Evolutionary conservation across 2,329 filamentous ascomycete species (phyloP), one percentile per base, ranked within the genome.

Genomic region (Aspergillus sp.): DNA sequence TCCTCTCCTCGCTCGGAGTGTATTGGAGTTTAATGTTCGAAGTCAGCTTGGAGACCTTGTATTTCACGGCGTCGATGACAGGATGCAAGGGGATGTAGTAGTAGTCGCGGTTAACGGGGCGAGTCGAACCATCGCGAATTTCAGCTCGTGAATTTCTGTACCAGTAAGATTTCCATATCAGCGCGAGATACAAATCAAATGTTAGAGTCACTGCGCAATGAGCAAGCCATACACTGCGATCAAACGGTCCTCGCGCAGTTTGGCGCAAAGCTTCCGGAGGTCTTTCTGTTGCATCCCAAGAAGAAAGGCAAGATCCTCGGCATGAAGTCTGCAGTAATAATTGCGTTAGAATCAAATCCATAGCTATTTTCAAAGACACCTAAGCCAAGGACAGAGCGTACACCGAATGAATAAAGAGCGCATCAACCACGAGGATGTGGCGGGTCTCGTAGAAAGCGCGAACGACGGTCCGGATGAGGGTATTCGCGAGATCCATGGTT

Each of bases 21-120:
- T 88, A 87, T 45, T 88, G 84, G 11, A 85, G 83, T 68, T 96
- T 90, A 46, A 97, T 89, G 43, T 86, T 83, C 64, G 91, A 90
- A 54, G 90, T 90, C 55, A 97, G 82, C 44, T 85, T 85, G 62
- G 91, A 90, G 40, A 95, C 83, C 50, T 88, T 85, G 79, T 87
- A 98, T 67, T 98, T 98, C 70, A 95, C 94, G 39, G 88, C 89
- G 69, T 98, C 93, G 60, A 98, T 89, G 31, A 91, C 89, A 45
- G 88, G 86, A 47, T 93, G 88, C 60, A 94, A 94, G 64, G 96
- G 90, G 64, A 98, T 91, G 69, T 88, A 98, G 72, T 95, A 98
- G 76, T 95, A 98, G 50, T 91, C 95, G 58, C 88, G 82, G 62
- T 86, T 90, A 53, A 86, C 84, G 5, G 88, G 86, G 41, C 90